phyloP scores from a whole-genome alignment of 306 rosid genomes.

The Pueraria montana region DNA sequence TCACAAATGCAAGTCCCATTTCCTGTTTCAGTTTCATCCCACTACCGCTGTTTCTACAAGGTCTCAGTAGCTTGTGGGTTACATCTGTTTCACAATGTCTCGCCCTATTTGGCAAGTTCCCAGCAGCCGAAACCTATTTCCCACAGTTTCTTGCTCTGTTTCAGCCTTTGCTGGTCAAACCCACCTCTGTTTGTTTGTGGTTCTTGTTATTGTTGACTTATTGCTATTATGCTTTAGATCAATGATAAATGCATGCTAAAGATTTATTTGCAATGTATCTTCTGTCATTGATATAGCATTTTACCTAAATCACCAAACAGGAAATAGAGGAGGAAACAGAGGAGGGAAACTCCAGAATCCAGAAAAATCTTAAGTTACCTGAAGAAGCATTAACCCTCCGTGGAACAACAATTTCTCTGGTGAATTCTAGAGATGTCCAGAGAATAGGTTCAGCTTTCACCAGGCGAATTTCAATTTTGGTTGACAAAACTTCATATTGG shows the following conservation, averaged over 20 bases:
- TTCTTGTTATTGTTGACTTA: neutral
- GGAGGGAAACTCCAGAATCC: neutral
- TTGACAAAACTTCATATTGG: constrained; percentile 65
- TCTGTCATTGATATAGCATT: neutral
- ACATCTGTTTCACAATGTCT: neutral
- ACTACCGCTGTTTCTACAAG: neutral
- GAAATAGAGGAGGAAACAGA: neutral
- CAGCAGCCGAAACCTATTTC: neutral
- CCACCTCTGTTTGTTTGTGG: neutral
- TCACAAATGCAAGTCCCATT: neutral
- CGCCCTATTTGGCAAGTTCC: neutral
- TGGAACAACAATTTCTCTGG: constrained; percentile 52
- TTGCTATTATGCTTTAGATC: neutral
- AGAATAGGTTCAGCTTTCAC: constrained; percentile 71
- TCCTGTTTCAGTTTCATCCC: neutral
- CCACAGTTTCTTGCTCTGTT: neutral
- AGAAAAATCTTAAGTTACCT: constrained; percentile 57
- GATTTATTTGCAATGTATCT: neutral
- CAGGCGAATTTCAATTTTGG: constrained; percentile 88
- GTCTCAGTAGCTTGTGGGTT: neutral
- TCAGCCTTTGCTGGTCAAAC: neutral
- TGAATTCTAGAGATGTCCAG: constrained; percentile 79
- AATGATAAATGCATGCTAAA: neutral
- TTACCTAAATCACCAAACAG: neutral
- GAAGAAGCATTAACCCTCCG: constrained; percentile 51